Evolutionary conservation across 2,329 filamentous ascomycete genomes (phyloP).

Genomic region (Harringtonia lauricola): DNA sequence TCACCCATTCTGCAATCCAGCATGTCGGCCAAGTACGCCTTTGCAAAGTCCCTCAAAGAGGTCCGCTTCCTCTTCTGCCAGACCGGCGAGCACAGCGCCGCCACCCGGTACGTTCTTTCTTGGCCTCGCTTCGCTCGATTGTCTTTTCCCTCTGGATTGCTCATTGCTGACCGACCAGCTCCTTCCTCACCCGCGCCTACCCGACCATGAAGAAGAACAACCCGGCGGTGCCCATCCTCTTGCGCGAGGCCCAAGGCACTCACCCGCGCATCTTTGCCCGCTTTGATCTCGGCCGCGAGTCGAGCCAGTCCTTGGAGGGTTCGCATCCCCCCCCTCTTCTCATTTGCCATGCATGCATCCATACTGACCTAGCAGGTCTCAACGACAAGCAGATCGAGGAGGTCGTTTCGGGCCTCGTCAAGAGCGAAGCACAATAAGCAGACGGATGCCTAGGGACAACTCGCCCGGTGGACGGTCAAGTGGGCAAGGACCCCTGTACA

Average conservation of each 20-base stretch:
- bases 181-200: conserved; percentile 84
- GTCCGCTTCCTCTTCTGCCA: conserved; percentile 97
- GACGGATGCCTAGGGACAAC: too few relatives aligned
- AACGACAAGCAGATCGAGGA: conserved; percentile 53
- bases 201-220: conserved; percentile 99
- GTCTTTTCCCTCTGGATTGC: too few relatives aligned
- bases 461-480: too few relatives aligned
- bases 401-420: conserved; percentile 42
- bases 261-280: conserved; percentile 80
- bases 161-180: conserved; percentile 52
- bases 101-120: conserved; percentile 47
- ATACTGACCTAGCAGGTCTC: conserved; percentile 25
- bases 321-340: not conserved
- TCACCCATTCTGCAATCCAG: too few relatives aligned
- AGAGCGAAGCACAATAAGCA: conserved; percentile 20
- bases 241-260: conserved; percentile 81
- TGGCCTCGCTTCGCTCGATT: not conserved
- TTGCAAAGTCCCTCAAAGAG: conserved; percentile 82
- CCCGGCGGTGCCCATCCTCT: conserved; percentile 83
- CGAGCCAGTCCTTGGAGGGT: conserved; percentile 44
- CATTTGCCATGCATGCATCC: not conserved
- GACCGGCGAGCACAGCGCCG: conserved; percentile 79
- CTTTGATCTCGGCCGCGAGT: conserved; percentile 60
- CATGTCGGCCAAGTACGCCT: conserved; percentile 92
- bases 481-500: not conserved